Evolutionary conservation across 2,329 filamentous ascomycete genomes (phyloP).

Genomic region (Triangularia verruculosa): DNA sequence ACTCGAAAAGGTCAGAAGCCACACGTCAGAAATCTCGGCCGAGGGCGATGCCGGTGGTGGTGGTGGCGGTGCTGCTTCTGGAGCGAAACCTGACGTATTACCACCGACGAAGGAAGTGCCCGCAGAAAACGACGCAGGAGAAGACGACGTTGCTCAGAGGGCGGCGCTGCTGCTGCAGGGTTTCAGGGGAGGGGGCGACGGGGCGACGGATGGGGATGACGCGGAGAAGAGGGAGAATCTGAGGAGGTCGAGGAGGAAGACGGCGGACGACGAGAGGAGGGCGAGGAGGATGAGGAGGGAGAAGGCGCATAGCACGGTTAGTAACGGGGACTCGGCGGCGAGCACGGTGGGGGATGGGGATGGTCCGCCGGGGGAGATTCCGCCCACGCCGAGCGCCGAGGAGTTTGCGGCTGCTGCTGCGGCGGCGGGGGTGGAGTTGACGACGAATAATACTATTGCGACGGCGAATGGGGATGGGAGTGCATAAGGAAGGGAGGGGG

Average conservation of each 20-base stretch:
- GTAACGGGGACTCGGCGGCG: constrained; percentile 46
- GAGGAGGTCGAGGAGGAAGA: constrained; percentile 62
- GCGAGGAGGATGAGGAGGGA: constrained; percentile 65
- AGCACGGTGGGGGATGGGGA: constrained; percentile 18
- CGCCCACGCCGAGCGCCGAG: constrained; percentile 26
- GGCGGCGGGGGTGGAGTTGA: constrained; percentile 15
- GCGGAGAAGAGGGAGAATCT: constrained; percentile 58
- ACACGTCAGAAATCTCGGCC: constrained; percentile 39
- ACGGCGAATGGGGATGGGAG: constrained; percentile 8
- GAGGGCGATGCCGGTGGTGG: constrained; percentile 45
- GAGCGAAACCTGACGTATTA: constrained; percentile 40
- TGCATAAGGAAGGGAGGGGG: background rate
- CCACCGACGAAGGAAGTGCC: constrained; percentile 41
- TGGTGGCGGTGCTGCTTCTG: constrained; percentile 41
- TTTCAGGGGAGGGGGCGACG: constrained; percentile 62
- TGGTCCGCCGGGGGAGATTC: constrained; percentile 10
- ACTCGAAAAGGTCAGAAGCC: constrained; percentile 31
- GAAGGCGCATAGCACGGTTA: constrained; percentile 45
- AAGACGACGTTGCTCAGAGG: constrained; percentile 78
- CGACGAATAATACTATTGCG: background rate
- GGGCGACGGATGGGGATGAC: constrained; percentile 55
- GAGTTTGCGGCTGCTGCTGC: constrained; percentile 24
- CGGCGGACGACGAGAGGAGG: constrained; percentile 74
- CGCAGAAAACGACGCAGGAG: constrained; percentile 31
- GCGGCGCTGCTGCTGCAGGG: constrained; percentile 82